phyloP scores from a whole-genome alignment of 768 basidiomycete species.

The Boletus rufocinnamomeus region DNA sequence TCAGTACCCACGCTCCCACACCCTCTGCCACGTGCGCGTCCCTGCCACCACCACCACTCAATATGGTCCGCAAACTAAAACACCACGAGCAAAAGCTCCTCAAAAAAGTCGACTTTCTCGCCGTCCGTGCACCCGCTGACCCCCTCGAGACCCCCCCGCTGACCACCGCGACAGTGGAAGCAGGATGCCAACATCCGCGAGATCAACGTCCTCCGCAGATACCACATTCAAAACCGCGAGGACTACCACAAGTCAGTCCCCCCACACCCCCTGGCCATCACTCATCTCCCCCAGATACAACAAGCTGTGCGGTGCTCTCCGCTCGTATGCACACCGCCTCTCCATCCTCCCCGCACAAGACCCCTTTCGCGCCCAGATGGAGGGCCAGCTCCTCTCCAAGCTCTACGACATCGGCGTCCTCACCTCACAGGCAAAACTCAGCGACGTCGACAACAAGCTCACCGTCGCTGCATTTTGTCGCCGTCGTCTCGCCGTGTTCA shows the following conservation, averaged over 20 bases:
- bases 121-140: slow-evolving; percentile 49
- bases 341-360: slow-evolving; percentile 88
- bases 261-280: not conserved
- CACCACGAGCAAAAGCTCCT: slow-evolving; percentile 94
- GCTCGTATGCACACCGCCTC: slow-evolving; percentile 83
- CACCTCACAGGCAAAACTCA: slow-evolving; percentile 82
- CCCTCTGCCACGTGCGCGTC: slow-evolving; percentile 34
- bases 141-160: not conserved
- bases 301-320: slow-evolving; percentile 86
- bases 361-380: slow-evolving; percentile 82
- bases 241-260: slow-evolving; percentile 83
- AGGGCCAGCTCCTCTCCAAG: slow-evolving; percentile 86
- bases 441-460: slow-evolving; percentile 91
- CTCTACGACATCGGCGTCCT: slow-evolving; percentile 97
- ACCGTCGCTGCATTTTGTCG: slow-evolving; percentile 95
- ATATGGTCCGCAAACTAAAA: slow-evolving; percentile 91
- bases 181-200: slow-evolving; percentile 90
- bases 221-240: slow-evolving; percentile 93
- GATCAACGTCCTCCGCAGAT: slow-evolving; percentile 91
- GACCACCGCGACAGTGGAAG: slow-evolving; percentile 71
- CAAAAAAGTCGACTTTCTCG: slow-evolving; percentile 96
- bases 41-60: not conserved
- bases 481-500: slow-evolving; percentile 86
- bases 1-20: slow-evolving; percentile 28
- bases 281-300: slow-evolving; percentile 66